Evolutionary conservation across 1,284 basidiomycete genomes (phyloP).

Genomic region (Boletus albobrunnescens): DNA sequence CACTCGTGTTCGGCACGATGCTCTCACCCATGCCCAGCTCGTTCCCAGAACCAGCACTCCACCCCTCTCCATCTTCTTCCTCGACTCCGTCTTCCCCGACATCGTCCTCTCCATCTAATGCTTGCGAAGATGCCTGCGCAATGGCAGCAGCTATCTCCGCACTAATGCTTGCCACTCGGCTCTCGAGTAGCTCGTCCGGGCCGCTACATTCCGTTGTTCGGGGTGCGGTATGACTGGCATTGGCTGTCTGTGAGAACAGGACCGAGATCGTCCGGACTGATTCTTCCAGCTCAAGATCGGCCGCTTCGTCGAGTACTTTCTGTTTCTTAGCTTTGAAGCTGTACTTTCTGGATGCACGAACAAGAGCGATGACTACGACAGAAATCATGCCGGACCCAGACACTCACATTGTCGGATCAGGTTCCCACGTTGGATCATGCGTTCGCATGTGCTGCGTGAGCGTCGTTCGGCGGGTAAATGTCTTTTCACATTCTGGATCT

Average conservation of each 20-base stretch:
- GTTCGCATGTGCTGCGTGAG: conserved; percentile 78
- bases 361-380: conserved; percentile 11
- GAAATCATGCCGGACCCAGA: conserved; percentile 3
- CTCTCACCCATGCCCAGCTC: conserved; percentile 45
- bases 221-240: conserved; percentile 29
- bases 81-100: conserved; percentile 31
- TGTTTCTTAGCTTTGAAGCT: conserved; percentile 70
- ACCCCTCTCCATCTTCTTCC: conserved; percentile 43
- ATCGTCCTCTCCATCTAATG: conserved; percentile 53
- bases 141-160: conserved; percentile 72
- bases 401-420: conserved; percentile 73
- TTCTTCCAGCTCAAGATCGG: conserved; percentile 54
- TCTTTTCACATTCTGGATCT: conserved; percentile 75
- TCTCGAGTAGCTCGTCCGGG: conserved; percentile 49
- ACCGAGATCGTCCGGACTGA: conserved; percentile 69
- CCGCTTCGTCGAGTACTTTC: conserved; percentile 48
- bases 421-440: conserved; percentile 76
- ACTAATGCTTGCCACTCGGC: conserved; percentile 63
- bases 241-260: conserved; percentile 49
- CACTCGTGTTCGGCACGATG: conserved; percentile 56
- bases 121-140: conserved; percentile 55
- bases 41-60: conserved; percentile 46
- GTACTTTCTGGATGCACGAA: conserved; percentile 51
- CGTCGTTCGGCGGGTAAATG: conserved; percentile 78
- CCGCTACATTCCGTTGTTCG: conserved; percentile 19